Conservation (phyloP, 73 alveolate species). For the Paramecium primaurelia region DNA sequence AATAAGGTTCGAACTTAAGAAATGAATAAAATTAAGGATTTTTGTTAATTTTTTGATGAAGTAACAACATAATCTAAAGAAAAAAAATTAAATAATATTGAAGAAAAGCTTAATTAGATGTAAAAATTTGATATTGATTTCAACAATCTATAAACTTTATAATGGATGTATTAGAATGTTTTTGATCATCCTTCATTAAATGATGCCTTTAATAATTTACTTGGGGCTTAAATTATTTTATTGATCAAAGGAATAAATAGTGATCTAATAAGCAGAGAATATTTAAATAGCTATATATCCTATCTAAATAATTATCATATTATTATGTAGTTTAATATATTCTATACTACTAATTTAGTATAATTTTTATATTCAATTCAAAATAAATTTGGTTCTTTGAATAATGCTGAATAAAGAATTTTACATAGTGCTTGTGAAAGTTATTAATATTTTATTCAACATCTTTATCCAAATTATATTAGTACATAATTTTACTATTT, state of each 20-base stretch:
- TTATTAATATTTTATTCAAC: not conserved
- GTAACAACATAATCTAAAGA: not conserved
- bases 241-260: not conserved
- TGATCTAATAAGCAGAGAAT: not conserved
- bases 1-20: not conserved
- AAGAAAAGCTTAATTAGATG: not conserved
- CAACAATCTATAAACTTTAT: not conserved
- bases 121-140: not conserved
- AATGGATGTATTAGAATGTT: not conserved
- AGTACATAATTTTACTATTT: not conserved
- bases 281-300: not conserved
- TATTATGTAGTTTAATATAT: not conserved
- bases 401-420: not conserved
- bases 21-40: not conserved
- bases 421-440: not conserved
- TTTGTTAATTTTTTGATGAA: not conserved
- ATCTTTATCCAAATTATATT: not conserved
- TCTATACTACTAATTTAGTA: not conserved
- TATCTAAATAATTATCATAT: not conserved
- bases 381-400: not conserved
- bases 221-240: not conserved
- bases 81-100: not conserved
- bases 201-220: not conserved
- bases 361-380: not conserved
- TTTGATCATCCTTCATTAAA: not conserved